Conservation (phyloP, 208 protist species). For the Phytomonas sp. region DNA sequence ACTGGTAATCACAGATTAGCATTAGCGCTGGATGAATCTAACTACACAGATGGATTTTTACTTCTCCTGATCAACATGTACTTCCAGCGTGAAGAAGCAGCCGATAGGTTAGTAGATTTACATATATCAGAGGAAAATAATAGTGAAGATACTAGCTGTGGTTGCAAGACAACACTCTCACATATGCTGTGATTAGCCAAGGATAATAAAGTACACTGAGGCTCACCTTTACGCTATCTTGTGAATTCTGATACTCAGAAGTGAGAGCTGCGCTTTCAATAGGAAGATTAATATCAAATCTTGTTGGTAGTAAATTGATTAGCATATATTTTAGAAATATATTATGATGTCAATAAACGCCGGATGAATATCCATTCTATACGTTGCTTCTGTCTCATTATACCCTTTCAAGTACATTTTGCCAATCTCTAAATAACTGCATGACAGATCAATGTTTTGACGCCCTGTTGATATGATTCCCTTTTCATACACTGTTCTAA, state of each 20-base stretch:
- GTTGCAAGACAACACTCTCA: background rate
- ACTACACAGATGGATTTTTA: slow-evolving; percentile 72
- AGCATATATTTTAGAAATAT: background rate
- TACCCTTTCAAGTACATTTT: background rate
- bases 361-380: background rate
- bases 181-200: background rate
- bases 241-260: slow-evolving; percentile 27
- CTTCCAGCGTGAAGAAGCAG: slow-evolving; percentile 32
- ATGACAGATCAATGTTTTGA: background rate
- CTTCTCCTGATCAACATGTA: slow-evolving; percentile 82
- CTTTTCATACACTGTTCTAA: background rate
- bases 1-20: slow-evolving; percentile 16
- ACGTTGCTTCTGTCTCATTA: background rate
- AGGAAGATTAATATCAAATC: background rate
- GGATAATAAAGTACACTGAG: slow-evolving; percentile 9
- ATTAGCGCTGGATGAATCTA: slow-evolving; percentile 15
- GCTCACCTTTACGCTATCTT: slow-evolving; percentile 34
- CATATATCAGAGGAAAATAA: background rate
- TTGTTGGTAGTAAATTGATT: background rate
- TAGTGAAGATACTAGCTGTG: background rate
- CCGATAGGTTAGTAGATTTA: background rate
- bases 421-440: background rate
- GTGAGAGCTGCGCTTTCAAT: background rate
- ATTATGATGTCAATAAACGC: background rate
- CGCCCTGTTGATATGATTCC: background rate